phyloP scores from a whole-genome alignment of 2,329 filamentous ascomycete genomes.

The Fusarium equiseti region DNA sequence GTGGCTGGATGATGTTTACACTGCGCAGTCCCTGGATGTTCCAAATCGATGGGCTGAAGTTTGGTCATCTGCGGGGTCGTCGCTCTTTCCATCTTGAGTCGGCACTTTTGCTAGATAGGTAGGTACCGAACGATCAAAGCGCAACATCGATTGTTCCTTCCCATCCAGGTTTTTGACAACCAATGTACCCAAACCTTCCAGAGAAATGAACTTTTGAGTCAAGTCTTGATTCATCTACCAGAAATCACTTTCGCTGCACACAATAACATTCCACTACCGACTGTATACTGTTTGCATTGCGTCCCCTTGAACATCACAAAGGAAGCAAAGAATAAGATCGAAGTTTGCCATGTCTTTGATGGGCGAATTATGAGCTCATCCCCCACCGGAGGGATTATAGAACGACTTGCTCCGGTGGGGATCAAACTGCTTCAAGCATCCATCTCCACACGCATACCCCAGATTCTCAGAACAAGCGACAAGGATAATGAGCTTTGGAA shows the following conservation, averaged over 20 bases:
- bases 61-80: constrained; percentile 7
- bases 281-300: not conserved
- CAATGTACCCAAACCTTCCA: not conserved
- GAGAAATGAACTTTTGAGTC: not conserved
- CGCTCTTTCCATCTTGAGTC: not conserved
- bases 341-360: not conserved
- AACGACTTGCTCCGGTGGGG: constrained; percentile 7
- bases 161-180: not conserved
- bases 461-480: constrained; percentile 1
- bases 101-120: not conserved
- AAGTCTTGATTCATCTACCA: not conserved
- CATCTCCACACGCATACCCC: constrained; percentile 16
- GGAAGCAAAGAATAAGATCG: not conserved
- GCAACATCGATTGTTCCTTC: not conserved
- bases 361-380: not conserved
- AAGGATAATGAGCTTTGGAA: not conserved
- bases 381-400: constrained; percentile 13
- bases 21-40: not conserved
- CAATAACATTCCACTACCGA: not conserved
- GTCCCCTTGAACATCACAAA: not conserved
- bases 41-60: not conserved
- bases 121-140: not conserved
- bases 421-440: not conserved
- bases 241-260: not conserved
- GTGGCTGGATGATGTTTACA: not conserved